These are phyloP conservation scores for Trichothecium roseum DNA, from an alignment of 2,329 filamentous ascomycete genomes.

Conservation along the genomic window DNA sequence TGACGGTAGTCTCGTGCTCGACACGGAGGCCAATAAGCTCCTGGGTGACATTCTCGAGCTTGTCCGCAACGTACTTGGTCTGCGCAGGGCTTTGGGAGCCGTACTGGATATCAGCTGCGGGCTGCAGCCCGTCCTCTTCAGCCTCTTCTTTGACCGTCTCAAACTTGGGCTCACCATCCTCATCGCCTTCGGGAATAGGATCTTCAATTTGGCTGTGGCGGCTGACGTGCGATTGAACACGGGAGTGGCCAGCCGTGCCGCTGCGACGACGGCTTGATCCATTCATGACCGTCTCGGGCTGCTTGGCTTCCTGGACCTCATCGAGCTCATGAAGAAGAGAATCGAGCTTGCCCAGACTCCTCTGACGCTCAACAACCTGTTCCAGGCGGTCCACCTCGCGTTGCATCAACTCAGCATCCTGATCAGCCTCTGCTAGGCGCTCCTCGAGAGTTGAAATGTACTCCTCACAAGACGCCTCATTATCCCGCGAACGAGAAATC, in stretches of 20 bases:
- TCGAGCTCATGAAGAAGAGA: constrained; percentile 87
- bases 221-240: constrained; percentile 42
- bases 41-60: constrained; percentile 82
- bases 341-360: constrained; percentile 89
- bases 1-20: constrained; percentile 77
- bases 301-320: constrained; percentile 51
- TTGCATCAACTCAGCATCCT: constrained; percentile 94
- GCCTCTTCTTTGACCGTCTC: constrained; percentile 22
- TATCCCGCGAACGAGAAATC: constrained; percentile 76
- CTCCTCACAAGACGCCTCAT: constrained; percentile 82
- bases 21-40: constrained; percentile 84
- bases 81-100: constrained; percentile 59
- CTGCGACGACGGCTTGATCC: constrained; percentile 30
- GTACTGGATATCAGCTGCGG: constrained; percentile 2
- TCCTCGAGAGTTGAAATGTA: constrained; percentile 97
- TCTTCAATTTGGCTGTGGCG: constrained; percentile 43
- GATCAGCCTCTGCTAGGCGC: constrained; percentile 86
- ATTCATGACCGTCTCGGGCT: constrained; percentile 23
- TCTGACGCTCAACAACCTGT: constrained; percentile 88
- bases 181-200: constrained; percentile 42
- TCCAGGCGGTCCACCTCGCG: constrained; percentile 90
- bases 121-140: constrained; percentile 11
- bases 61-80: constrained; percentile 78
- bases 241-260: constrained; percentile 37
- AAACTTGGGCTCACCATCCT: constrained; percentile 22